Conservation (phyloP, 306 rosid genomes). For the Crotalaria pallida region DNA sequence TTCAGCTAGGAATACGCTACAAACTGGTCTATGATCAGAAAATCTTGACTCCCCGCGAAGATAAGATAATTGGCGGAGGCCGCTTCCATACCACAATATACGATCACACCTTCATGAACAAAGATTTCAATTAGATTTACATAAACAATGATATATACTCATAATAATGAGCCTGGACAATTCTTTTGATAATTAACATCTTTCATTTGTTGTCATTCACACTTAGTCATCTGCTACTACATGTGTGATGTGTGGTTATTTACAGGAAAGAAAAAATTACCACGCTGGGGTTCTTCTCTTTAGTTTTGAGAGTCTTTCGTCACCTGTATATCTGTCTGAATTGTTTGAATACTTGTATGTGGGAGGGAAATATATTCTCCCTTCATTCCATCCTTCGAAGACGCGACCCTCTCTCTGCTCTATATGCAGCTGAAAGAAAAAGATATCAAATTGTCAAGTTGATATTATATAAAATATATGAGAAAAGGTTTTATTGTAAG, state of each 20-base stretch:
- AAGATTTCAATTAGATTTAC: constrained; percentile 7
- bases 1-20: constrained; percentile 70
- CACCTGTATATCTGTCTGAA: constrained; percentile 95
- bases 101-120: constrained; percentile 88
- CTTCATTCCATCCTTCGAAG: constrained; percentile 90
- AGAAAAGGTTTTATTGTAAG: constrained; percentile 6
- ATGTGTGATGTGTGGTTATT: background rate
- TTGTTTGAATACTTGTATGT: constrained; percentile 95
- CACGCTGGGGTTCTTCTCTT: constrained; percentile 99
- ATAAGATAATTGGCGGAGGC: constrained; percentile 76
- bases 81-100: constrained; percentile 87
- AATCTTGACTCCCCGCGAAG: constrained; percentile 94
- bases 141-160: background rate
- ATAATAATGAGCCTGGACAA: background rate
- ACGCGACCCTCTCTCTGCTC: constrained; percentile 77
- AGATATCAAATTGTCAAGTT: constrained; percentile 25
- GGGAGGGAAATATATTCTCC: constrained; percentile 95
- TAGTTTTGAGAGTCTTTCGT: constrained; percentile 66
- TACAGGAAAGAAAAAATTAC: constrained; percentile 34
- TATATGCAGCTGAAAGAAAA: constrained; percentile 64
- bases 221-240: background rate
- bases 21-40: constrained; percentile 98
- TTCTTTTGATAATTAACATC: background rate
- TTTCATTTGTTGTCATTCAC: background rate
- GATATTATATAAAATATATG: constrained; percentile 7